A percentile compares a stretch with the other conserved stretches of the same genome.
phyloP scores from a whole-genome alignment of 768 basidiomycete species.

The Boletus rufocinnamomeus region DNA sequence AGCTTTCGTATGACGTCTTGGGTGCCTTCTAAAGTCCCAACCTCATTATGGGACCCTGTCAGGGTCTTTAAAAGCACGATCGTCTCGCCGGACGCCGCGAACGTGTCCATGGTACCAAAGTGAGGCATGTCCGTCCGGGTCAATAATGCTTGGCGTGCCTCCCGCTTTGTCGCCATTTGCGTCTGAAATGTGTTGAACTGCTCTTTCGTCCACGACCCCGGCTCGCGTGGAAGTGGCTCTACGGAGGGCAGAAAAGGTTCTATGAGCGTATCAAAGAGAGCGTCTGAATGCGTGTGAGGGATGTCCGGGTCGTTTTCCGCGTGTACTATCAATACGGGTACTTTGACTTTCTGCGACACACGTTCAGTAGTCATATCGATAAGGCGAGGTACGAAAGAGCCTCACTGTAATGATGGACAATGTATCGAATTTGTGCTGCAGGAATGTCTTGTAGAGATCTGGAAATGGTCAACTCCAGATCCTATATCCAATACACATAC shows the following conservation, averaged over 20 bases:
- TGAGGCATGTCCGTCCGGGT: conserved; percentile 44
- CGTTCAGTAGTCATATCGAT: neutral
- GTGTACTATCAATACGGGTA: conserved; percentile 72
- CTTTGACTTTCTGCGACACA: conserved; percentile 56
- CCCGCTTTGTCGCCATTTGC: conserved; percentile 42
- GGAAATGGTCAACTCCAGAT: neutral
- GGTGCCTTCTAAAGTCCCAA: conserved; percentile 65
- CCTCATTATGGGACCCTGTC: conserved; percentile 58
- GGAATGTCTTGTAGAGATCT: conserved; percentile 57
- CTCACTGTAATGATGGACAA: conserved; percentile 60
- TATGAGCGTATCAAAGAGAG: conserved; percentile 67
- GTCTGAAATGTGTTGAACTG: conserved; percentile 48
- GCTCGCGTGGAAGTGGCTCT: conserved; percentile 38
- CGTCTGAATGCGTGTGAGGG: conserved; percentile 64
- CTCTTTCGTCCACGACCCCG: conserved; percentile 34
- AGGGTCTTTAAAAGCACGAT: conserved; percentile 59
- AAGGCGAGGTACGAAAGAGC: neutral
- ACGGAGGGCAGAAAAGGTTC: conserved; percentile 60
- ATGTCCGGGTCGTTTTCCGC: conserved; percentile 77
- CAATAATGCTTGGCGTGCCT: conserved; percentile 47
- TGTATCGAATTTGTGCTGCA: conserved; percentile 64
- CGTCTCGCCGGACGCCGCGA: conserved; percentile 45
- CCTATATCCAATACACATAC: conserved; percentile 28
- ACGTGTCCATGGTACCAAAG: conserved; percentile 57
- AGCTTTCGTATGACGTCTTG: conserved; percentile 55